Evolutionary conservation across 1,284 basidiomycete species (phyloP).

Genomic region (Moesziomyces sp.): DNA sequence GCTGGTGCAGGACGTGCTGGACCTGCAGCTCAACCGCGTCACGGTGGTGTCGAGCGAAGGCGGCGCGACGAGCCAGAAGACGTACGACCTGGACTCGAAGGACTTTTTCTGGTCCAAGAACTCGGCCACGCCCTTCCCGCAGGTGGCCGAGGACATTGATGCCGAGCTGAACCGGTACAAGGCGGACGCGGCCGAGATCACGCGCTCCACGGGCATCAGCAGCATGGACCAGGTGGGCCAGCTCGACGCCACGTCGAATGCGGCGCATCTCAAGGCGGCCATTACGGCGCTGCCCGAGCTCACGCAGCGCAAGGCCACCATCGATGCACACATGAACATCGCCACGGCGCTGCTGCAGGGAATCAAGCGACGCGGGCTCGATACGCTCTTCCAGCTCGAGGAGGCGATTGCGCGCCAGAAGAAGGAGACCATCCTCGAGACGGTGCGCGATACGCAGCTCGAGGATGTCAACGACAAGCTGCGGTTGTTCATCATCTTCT

Average conservation of each 20-base stretch:
- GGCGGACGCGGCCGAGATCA: slow-evolving; percentile 95
- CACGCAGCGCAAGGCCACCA: slow-evolving; percentile 92
- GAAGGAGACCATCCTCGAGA: slow-evolving; percentile 79
- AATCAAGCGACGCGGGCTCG: slow-evolving; percentile 93
- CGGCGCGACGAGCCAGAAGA: slow-evolving; percentile 48
- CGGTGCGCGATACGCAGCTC: slow-evolving; percentile 71
- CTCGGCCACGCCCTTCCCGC: slow-evolving; percentile 94
- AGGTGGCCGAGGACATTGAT: slow-evolving; percentile 98
- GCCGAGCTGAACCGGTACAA: slow-evolving; percentile 91
- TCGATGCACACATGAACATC: slow-evolving; percentile 99
- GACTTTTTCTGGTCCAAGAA: slow-evolving; percentile 99
- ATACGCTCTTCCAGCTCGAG: slow-evolving; percentile 96
- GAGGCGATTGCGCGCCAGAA: slow-evolving; percentile 78
- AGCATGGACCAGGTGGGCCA: slow-evolving; percentile 86
- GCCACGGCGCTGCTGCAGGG: slow-evolving; percentile 94
- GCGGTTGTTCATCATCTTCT: slow-evolving; percentile 91
- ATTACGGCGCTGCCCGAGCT: slow-evolving; percentile 98
- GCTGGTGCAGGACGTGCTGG: slow-evolving; percentile 94
- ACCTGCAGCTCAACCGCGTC: slow-evolving; percentile 96
- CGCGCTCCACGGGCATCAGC: slow-evolving; percentile 92
- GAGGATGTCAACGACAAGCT: slow-evolving; percentile 78
- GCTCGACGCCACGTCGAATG: slow-evolving; percentile 85
- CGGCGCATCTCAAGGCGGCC: slow-evolving; percentile 93
- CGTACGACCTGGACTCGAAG: slow-evolving; percentile 94
- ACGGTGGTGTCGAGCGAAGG: slow-evolving; percentile 72